phyloP scores from a whole-genome alignment of 2,329 filamentous ascomycete species.

The Claviceps sp. region DNA sequence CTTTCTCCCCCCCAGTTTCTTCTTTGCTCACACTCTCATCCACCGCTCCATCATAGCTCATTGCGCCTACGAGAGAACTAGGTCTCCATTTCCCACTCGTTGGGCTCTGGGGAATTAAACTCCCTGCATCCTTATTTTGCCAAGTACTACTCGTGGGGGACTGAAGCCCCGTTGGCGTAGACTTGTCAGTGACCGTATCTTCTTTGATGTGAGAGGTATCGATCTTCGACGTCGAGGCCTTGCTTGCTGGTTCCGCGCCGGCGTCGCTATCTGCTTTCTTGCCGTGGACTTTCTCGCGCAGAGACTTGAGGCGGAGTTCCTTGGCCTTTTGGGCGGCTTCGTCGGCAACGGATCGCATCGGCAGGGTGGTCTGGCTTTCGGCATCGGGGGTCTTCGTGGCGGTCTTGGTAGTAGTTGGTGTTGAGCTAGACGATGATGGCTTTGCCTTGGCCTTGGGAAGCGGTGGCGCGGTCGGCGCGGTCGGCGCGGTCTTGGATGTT shows the following conservation, averaged over 20 bases:
- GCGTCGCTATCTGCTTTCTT: constrained; percentile 20
- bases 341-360: constrained; percentile 44
- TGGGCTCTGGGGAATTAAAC: constrained; percentile 9
- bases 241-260: neutral
- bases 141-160: constrained; percentile 6
- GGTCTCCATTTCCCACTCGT: constrained; percentile 7
- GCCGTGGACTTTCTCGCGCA: constrained; percentile 42
- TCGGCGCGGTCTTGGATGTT: constrained; percentile 9
- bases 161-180: constrained; percentile 17
- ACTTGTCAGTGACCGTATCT: constrained; percentile 6
- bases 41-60: constrained; percentile 10
- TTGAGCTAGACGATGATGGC: constrained; percentile 7
- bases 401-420: constrained; percentile 11
- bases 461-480: constrained; percentile 8
- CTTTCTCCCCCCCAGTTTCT: constrained; percentile 18
- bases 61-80: constrained; percentile 11
- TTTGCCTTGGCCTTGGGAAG: constrained; percentile 10
- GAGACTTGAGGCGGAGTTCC: constrained; percentile 38
- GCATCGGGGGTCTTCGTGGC: constrained; percentile 14
- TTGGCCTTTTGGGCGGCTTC: constrained; percentile 55
- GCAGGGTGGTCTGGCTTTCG: constrained; percentile 17
- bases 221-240: neutral
- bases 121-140: neutral
- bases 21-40: constrained; percentile 21
- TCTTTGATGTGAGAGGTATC: neutral